Conservation (phyloP, 2,329 filamentous ascomycete genomes). For the Penicillium verrucosum region DNA sequence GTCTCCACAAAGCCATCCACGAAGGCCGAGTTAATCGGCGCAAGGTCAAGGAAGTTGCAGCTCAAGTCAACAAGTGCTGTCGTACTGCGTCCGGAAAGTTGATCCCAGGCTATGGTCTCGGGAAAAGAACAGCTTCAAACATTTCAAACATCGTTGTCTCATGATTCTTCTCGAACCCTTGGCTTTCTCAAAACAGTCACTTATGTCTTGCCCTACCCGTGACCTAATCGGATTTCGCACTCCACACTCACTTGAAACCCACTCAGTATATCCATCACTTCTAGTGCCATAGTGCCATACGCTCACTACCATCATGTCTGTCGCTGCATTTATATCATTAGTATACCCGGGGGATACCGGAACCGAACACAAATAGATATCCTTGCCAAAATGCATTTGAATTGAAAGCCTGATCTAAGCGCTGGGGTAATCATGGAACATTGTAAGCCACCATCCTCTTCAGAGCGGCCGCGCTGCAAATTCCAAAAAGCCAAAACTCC, state of each 20-base stretch:
- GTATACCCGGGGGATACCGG: neutral
- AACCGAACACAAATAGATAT: neutral
- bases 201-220: neutral
- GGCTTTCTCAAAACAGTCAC: neutral
- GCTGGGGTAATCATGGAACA: slow-evolving; percentile 25
- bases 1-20: slow-evolving; percentile 34
- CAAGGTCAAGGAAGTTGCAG: slow-evolving; percentile 30
- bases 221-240: neutral
- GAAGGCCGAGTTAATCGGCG: slow-evolving; percentile 39
- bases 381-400: slow-evolving; percentile 11
- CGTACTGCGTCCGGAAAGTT: slow-evolving; percentile 15
- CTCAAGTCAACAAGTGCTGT: slow-evolving; percentile 20
- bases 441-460: slow-evolving; percentile 18
- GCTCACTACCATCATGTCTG: slow-evolving; percentile 7
- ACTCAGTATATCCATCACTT: slow-evolving; percentile 6
- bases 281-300: slow-evolving; percentile 8
- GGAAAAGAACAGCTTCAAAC: neutral
- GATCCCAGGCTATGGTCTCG: neutral
- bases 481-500: slow-evolving; percentile 36
- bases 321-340: slow-evolving; percentile 3
- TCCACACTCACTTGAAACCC: neutral
- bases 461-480: slow-evolving; percentile 20
- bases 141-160: neutral
- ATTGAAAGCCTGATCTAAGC: slow-evolving; percentile 23
- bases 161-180: neutral